phyloP scores from a whole-genome alignment of 495 filamentous ascomycete species.

The Ascodesmis nigricans region DNA sequence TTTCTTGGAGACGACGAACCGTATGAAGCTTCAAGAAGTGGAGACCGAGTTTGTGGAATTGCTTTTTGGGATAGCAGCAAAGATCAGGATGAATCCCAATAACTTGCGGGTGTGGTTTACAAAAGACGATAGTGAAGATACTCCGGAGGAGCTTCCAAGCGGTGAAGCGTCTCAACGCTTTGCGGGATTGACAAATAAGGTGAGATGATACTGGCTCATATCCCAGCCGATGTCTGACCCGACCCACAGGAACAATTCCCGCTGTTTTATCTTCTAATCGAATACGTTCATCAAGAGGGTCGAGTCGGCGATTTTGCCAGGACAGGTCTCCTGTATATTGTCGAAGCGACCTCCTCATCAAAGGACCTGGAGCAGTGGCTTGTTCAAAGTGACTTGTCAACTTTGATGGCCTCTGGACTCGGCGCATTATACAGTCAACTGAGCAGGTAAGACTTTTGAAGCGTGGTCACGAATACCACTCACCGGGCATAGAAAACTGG shows the following conservation, averaged over 20 bases:
- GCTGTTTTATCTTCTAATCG: constrained; percentile 79
- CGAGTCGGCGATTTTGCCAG: constrained; percentile 91
- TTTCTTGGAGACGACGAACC: constrained; percentile 43
- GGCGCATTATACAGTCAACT: constrained; percentile 93
- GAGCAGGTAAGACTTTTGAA: constrained; percentile 43
- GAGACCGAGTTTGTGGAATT: constrained; percentile 75
- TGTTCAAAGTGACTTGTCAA: constrained; percentile 87
- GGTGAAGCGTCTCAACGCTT: constrained; percentile 40
- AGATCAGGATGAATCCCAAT: constrained; percentile 69
- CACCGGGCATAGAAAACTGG: constrained; percentile 33
- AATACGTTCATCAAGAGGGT: constrained; percentile 88
- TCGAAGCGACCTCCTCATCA: constrained; percentile 73
- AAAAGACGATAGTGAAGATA: constrained; percentile 24
- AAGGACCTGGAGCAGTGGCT: constrained; percentile 78
- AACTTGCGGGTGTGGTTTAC: constrained; percentile 81
- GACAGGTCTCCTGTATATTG: constrained; percentile 84
- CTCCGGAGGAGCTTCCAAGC: constrained; percentile 28
- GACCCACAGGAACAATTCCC: constrained; percentile 53
- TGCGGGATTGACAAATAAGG: constrained; percentile 60
- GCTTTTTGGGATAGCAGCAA: constrained; percentile 80
- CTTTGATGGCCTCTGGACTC: constrained; percentile 86
- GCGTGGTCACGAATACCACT: no score
- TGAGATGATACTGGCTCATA: constrained; percentile 3
- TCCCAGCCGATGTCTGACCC: constrained; percentile 5
- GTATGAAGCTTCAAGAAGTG: constrained; percentile 41